Percentiles rank a stretch among this genome's conserved stretches.
Evolutionary conservation across 441 rosid species (phyloP).

Genomic region (Raphanus hybrid): DNA sequence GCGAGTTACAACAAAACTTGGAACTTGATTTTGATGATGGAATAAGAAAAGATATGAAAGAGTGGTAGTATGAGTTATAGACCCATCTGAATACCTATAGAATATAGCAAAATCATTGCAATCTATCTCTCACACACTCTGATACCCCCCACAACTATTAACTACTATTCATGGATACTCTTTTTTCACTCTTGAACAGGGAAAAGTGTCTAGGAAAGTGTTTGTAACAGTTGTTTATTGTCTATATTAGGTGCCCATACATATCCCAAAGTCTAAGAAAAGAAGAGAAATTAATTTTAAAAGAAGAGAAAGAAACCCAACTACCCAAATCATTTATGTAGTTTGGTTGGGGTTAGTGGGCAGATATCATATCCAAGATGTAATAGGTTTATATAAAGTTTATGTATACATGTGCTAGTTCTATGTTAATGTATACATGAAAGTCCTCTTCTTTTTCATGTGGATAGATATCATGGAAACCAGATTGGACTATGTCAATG

Average conservation of each 20-base stretch:
- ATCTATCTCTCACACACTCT: neutral
- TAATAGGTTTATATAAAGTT: slow-evolving; percentile 29
- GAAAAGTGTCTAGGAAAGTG: slow-evolving; percentile 43
- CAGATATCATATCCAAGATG: slow-evolving; percentile 47
- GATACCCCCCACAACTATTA: slow-evolving; percentile 35
- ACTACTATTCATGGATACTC: slow-evolving; percentile 41
- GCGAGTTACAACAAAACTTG: slow-evolving; percentile 19
- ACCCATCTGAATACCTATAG: slow-evolving; percentile 42
- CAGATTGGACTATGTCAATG: slow-evolving; percentile 43
- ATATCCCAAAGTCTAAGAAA: slow-evolving; percentile 18
- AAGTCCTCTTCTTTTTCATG: slow-evolving; percentile 27
- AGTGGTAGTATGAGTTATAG: slow-evolving; percentile 25
- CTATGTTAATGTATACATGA: slow-evolving; percentile 27
- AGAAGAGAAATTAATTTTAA: neutral
- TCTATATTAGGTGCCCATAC: slow-evolving; percentile 56
- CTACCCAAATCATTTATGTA: slow-evolving; percentile 61
- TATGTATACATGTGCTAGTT: slow-evolving; percentile 27
- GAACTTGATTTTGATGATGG: slow-evolving; percentile 24
- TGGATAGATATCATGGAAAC: slow-evolving; percentile 39
- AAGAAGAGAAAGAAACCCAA: slow-evolving; percentile 50
- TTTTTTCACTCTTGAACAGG: slow-evolving; percentile 33
- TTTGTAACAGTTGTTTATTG: slow-evolving; percentile 50
- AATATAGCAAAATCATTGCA: slow-evolving; percentile 32
- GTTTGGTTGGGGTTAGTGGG: slow-evolving; percentile 59
- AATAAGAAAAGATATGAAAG: slow-evolving; percentile 19